A percentile compares a stretch with the other conserved stretches of the same genome.
Conservation (phyloP, 2,329 filamentous ascomycete species). For the Helotiales sp. region DNA sequence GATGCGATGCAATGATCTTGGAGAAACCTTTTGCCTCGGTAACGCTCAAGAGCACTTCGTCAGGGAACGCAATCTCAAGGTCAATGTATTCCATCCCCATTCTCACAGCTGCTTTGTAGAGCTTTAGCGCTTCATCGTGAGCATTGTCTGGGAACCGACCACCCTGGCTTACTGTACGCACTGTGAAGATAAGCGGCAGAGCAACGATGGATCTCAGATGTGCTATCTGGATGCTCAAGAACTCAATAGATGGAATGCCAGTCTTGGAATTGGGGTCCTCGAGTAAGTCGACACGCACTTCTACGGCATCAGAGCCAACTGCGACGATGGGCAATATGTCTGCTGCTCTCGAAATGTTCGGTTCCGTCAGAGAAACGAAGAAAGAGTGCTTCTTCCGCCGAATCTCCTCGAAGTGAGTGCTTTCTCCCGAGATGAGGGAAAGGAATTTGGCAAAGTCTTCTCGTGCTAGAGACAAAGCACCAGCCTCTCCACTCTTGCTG, state of each 20-base stretch:
- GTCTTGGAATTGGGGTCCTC: conserved; percentile 59
- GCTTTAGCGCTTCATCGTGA: conserved; percentile 65
- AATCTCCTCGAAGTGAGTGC: conserved; percentile 53
- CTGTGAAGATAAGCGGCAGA: conserved; percentile 87
- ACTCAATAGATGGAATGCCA: conserved; percentile 67
- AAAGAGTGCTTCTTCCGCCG: conserved; percentile 75
- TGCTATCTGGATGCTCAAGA: conserved; percentile 78
- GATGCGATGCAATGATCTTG: conserved; percentile 91
- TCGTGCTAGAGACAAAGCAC: conserved; percentile 32
- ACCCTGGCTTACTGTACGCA: conserved; percentile 83
- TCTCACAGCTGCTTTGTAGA: conserved; percentile 78
- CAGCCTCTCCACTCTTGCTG: conserved; percentile 60
- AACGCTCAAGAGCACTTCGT: conserved; percentile 70
- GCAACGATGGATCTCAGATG: conserved; percentile 70
- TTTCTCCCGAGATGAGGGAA: conserved; percentile 64
- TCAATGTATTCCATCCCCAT: conserved; percentile 92
- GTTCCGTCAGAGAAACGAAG: conserved; percentile 88
- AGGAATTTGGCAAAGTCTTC: conserved; percentile 75
- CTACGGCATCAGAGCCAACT: conserved; percentile 88
- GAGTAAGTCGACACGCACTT: conserved; percentile 89
- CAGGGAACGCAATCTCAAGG: conserved; percentile 83
- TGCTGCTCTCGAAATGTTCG: conserved; percentile 65
- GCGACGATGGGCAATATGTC: conserved; percentile 70
- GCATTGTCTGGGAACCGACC: conserved; percentile 82
- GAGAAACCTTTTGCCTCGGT: conserved; percentile 67